These are phyloP conservation scores for Apiotrichum porosum DNA, from an alignment of 1,284 basidiomycete genomes.

Conservation along the genomic window DNA sequence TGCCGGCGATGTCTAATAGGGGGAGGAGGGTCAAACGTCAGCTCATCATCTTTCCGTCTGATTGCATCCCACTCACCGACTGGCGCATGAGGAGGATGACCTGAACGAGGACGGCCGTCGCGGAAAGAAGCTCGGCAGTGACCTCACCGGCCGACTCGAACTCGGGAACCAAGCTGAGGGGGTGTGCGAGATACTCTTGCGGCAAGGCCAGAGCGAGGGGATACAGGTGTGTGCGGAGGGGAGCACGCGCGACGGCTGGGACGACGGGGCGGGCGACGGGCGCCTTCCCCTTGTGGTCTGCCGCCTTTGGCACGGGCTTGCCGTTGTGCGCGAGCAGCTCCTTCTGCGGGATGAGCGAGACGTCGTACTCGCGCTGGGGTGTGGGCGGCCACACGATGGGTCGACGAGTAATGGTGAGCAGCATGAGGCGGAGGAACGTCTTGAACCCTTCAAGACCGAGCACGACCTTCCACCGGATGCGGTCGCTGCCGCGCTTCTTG, in stretches of 20 bases:
- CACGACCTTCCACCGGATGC: constrained; percentile 64
- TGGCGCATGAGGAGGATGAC: constrained; percentile 52
- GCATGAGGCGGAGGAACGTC: constrained; percentile 62
- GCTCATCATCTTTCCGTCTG: no score
- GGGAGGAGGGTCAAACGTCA: no score
- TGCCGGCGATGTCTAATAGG: neutral
- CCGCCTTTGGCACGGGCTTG: neutral
- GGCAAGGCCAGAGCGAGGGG: constrained; percentile 36
- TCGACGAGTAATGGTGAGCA: constrained; percentile 66
- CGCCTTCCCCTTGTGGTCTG: constrained; percentile 16
- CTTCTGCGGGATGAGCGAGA: constrained; percentile 56
- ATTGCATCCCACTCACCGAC: constrained; percentile 22
- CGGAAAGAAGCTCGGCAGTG: constrained; percentile 34
- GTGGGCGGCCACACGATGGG: constrained; percentile 70
- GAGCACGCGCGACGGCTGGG: constrained; percentile 53
- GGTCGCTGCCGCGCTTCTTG: constrained; percentile 56
- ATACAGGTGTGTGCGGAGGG: constrained; percentile 52
- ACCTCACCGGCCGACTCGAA: constrained; percentile 24
- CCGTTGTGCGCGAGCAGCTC: constrained; percentile 1
- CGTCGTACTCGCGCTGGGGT: constrained; percentile 80
- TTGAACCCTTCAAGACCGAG: constrained; percentile 70
- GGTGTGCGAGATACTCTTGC: constrained; percentile 32
- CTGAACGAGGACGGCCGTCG: constrained; percentile 52
- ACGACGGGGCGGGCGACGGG: constrained; percentile 49
- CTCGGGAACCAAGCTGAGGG: constrained; percentile 34